Evolutionary conservation across 495 filamentous ascomycete genomes (phyloP).

Genomic region (Penicillium pancosmium): DNA sequence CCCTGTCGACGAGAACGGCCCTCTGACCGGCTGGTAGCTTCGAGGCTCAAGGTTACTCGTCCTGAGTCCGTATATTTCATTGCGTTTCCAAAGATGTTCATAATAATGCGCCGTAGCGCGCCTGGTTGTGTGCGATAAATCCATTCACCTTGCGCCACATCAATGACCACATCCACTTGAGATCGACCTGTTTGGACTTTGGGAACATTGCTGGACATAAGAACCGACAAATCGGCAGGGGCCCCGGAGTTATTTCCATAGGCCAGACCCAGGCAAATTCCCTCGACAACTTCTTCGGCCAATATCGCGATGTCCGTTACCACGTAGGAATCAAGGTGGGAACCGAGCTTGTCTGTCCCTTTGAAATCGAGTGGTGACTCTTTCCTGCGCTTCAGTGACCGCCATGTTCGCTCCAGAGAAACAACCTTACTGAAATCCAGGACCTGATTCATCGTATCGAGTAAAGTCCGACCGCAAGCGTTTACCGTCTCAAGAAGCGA

Average conservation of each 20-base stretch:
- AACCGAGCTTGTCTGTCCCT: conserved; percentile 33
- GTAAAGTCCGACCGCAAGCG: conserved; percentile 70
- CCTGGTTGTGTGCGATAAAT: conserved; percentile 70
- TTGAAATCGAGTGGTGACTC: conserved; percentile 34
- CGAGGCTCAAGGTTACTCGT: conserved; percentile 63
- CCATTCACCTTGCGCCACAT: conserved; percentile 64
- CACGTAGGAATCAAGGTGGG: conserved; percentile 51
- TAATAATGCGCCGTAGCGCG: conserved; percentile 72
- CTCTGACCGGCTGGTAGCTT: conserved; percentile 42
- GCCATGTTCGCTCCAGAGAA: conserved; percentile 50
- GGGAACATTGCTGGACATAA: conserved; percentile 15
- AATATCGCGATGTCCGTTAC: conserved; percentile 45
- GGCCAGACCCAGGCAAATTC: conserved; percentile 54
- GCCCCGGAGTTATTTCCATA: conserved; percentile 40
- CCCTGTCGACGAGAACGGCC: conserved; percentile 38
- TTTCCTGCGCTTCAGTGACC: conserved; percentile 39
- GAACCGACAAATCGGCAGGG: conserved; percentile 29
- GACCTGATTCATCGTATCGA: conserved; percentile 80
- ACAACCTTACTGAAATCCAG: conserved; percentile 75
- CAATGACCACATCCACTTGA: conserved; percentile 61
- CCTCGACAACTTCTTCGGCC: conserved; percentile 54
- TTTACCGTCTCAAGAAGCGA: conserved; percentile 75
- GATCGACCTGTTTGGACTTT: conserved; percentile 14
- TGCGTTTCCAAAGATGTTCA: conserved; percentile 83
- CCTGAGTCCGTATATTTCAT: conserved; percentile 77